Evolutionary conservation across 108 stramenopile species (phyloP), one percentile per base, ranked within the genome.

Genomic region (Skeletonema marinoi): DNA sequence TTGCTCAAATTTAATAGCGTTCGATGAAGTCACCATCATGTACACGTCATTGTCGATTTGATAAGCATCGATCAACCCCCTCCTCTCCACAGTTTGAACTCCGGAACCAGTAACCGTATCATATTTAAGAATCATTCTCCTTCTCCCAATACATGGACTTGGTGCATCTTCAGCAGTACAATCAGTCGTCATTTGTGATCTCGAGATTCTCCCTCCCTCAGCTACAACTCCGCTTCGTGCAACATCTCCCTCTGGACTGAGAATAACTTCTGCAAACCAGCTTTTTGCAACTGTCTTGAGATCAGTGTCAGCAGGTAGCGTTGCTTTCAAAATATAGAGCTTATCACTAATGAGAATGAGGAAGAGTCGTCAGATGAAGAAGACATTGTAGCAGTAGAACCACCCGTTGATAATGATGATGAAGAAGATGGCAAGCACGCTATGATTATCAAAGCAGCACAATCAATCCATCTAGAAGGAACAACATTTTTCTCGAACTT

Each of bases 11-110:
- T 89, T 86, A 41, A 88, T 82, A 19, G 92, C 92, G 75, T 90
- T 90, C 3, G 80, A 80, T 10, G 88, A 82, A 9, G 89, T 89
- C 60, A 93, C 60, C 66, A 93, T 85, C 92, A 93, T 90, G 73
- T 90, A 90, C 16, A 88, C 82, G 42, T 84, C 83, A 12, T 73
- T 72, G 0, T 66, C 75, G 31, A 93, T 78, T 71, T 93, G 77
- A 70, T 90, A 90, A 59, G 87, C 87, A 81, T 93, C 92, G 2
- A 90, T 78, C 64, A 93, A 73, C 11, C 83, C 92, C 12, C 89
- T 72, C 19, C 92, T 75, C 56, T 93, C 92, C 8, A 93, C 92
- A 32, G 77, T 82, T 54, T 86, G 84, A 2, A 89, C 69, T 12
- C 89, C 89, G 69, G 71, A 87, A 1, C 87, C 88, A 9, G 92